phyloP scores from a whole-genome alignment of 2,329 filamentous ascomycete genomes.

The Ceratocystis harringtonii region DNA sequence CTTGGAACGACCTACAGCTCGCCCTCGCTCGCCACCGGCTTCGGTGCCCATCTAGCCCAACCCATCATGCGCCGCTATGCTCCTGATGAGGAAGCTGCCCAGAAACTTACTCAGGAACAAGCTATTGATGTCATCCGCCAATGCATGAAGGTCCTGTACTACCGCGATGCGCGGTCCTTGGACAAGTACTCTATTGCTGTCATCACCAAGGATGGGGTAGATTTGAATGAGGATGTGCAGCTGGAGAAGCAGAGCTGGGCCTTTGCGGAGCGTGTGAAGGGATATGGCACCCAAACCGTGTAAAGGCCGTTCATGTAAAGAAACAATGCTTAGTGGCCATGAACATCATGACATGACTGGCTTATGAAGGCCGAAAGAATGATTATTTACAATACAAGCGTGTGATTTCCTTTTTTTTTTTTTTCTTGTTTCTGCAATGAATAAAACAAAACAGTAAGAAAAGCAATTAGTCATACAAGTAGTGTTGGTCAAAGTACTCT shows the following conservation, averaged over 20 bases:
- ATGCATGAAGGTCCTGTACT: slow-evolving; percentile 97
- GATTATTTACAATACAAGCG: slow-evolving; percentile 13
- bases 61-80: slow-evolving; percentile 75
- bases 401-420: slow-evolving; percentile 8
- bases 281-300: slow-evolving; percentile 76
- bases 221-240: slow-evolving; percentile 70
- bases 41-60: slow-evolving; percentile 81
- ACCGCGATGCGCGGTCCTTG: slow-evolving; percentile 84
- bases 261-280: slow-evolving; percentile 87
- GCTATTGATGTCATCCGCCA: slow-evolving; percentile 72
- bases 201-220: slow-evolving; percentile 76
- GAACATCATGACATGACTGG: background rate
- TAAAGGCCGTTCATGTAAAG: slow-evolving; percentile 22
- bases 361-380: slow-evolving; percentile 4
- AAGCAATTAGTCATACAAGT: background rate
- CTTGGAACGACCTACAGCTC: slow-evolving; percentile 82
- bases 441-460: background rate
- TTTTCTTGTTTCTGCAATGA: background rate
- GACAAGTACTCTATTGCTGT: slow-evolving; percentile 86
- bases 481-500: no score
- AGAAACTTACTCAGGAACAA: slow-evolving; percentile 57
- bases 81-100: slow-evolving; percentile 66
- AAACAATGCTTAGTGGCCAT: background rate
- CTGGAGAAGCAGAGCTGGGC: slow-evolving; percentile 95
- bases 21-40: slow-evolving; percentile 83